Conservation (phyloP, 2,329 filamentous ascomycete genomes). For the Didymella sp. region DNA sequence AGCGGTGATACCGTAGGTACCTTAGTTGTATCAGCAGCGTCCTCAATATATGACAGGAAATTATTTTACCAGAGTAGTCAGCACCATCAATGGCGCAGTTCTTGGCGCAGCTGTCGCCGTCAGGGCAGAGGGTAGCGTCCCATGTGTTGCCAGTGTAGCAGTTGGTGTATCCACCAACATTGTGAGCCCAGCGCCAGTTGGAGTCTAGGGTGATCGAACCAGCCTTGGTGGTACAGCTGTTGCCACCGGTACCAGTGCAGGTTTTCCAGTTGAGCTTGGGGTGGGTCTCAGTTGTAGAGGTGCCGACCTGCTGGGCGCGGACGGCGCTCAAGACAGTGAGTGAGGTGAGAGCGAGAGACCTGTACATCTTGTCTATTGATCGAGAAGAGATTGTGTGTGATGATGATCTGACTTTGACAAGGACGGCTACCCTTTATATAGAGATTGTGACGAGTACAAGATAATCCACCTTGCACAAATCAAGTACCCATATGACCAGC, state of each 20-base stretch:
- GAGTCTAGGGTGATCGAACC: slow-evolving; percentile 53
- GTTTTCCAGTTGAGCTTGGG: slow-evolving; percentile 50
- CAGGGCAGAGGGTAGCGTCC: slow-evolving; percentile 52
- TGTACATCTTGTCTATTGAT: slow-evolving; percentile 49
- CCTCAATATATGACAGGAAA: neutral
- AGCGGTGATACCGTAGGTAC: slow-evolving; percentile 59
- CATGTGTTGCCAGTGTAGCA: slow-evolving; percentile 58
- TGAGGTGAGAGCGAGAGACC: slow-evolving; percentile 49
- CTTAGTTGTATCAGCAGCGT: slow-evolving; percentile 13
- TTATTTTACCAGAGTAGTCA: slow-evolving; percentile 47
- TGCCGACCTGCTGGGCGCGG: slow-evolving; percentile 54
- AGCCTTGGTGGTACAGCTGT: slow-evolving; percentile 48
- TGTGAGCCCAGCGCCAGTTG: slow-evolving; percentile 61
- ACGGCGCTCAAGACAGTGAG: slow-evolving; percentile 51
- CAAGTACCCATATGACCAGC: slow-evolving; percentile 27
- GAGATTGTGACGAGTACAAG: slow-evolving; percentile 1
- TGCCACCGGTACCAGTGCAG: slow-evolving; percentile 51
- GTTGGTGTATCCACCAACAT: slow-evolving; percentile 55
- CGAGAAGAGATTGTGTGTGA: slow-evolving; percentile 38
- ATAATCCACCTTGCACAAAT: slow-evolving; percentile 18
- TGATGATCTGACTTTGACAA: slow-evolving; percentile 22
- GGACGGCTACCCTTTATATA: slow-evolving; percentile 39
- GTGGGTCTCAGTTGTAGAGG: slow-evolving; percentile 50
- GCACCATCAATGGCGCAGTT: slow-evolving; percentile 54
- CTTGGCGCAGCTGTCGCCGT: slow-evolving; percentile 47